Conservation (phyloP, 2,329 filamentous ascomycete genomes). For the Purpureocillium lavendulum region DNA sequence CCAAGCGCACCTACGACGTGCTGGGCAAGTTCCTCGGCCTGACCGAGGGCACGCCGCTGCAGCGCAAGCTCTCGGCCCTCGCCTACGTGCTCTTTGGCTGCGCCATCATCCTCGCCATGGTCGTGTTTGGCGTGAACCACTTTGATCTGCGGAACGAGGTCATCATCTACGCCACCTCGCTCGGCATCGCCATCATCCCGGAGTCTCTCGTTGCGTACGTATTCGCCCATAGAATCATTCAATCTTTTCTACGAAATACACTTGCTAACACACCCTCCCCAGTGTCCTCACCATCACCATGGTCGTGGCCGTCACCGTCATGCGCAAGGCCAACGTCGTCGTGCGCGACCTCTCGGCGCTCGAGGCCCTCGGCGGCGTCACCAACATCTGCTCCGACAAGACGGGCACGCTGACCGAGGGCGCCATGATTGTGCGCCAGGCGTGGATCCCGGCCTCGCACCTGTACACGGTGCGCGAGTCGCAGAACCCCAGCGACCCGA, state of each 20-base stretch:
- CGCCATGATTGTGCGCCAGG: conserved; percentile 61
- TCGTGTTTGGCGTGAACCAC: conserved; percentile 50
- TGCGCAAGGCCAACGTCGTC: conserved; percentile 57
- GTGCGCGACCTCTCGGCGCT: conserved; percentile 58
- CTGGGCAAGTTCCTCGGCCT: conserved; percentile 52
- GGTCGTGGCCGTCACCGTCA: conserved; percentile 55
- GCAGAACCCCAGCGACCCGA: conserved; percentile 53
- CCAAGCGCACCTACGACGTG: conserved; percentile 38
- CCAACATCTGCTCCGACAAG: conserved; percentile 67
- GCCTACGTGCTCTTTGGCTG: conserved; percentile 70
- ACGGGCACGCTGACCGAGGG: conserved; percentile 62
- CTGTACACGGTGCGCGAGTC: conserved; percentile 54
- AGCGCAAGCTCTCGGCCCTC: conserved; percentile 69
- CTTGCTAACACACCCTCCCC: conserved; percentile 10
- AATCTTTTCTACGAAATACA: too few relatives aligned
- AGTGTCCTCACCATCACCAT: conserved; percentile 62
- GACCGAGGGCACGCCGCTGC: conserved; percentile 65
- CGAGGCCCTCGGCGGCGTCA: conserved; percentile 62
- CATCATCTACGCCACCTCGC: conserved; percentile 49
- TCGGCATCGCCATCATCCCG: conserved; percentile 54
- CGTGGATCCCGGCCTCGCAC: conserved; percentile 51
- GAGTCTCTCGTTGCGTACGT: conserved; percentile 55
- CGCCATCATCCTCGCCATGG: conserved; percentile 48
- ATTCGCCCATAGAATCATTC: too few relatives aligned
- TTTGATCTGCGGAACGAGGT: conserved; percentile 43